Evolutionary conservation across 352 stramenopile genomes (phyloP).

Genomic region (Vaucheria bursata): DNA sequence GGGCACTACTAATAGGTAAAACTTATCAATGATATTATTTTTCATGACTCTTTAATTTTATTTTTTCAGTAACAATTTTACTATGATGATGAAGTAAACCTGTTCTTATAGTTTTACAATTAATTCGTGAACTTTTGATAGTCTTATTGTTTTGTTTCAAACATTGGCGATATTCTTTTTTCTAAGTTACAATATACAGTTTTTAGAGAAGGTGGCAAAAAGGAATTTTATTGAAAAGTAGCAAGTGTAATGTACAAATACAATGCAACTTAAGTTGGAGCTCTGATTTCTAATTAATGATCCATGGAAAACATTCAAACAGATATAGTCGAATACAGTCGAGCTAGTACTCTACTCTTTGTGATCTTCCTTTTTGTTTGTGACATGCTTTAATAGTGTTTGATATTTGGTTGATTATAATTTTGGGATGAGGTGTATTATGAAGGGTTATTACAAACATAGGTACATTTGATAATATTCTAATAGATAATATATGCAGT

Average conservation of each 20-base stretch:
- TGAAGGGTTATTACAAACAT: neutral
- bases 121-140: neutral
- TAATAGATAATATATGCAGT: neutral
- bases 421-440: neutral
- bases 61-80: neutral
- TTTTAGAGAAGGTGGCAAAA: neutral
- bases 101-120: neutral
- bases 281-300: neutral
- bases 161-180: neutral
- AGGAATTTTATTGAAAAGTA: neutral
- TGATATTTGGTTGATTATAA: neutral
- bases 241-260: neutral
- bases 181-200: neutral
- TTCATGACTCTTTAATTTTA: neutral
- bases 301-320: neutral
- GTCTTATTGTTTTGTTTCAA: neutral
- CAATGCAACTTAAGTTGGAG: neutral
- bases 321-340: neutral
- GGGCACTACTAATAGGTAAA: constrained; percentile 26
- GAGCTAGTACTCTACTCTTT: neutral
- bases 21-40: neutral
- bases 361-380: neutral
- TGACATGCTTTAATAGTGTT: neutral
- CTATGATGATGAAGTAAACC: neutral
- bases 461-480: neutral